phyloP scores from a whole-genome alignment of 176 grass and related monocot genomes.

The Poa pratensis region DNA sequence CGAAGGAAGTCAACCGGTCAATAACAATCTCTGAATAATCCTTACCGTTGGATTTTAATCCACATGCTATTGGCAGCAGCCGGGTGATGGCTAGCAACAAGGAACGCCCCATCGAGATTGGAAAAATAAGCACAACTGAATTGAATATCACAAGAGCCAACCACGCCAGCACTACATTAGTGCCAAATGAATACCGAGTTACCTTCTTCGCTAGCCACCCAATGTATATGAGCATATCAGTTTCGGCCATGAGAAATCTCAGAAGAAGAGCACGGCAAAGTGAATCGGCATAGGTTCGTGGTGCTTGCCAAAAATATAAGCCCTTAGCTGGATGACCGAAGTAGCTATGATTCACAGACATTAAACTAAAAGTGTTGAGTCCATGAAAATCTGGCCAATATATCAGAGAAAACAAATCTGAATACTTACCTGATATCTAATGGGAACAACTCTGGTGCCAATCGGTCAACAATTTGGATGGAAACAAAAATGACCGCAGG shows the following conservation, averaged over 20 bases:
- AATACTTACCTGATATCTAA: slow-evolving; percentile 40
- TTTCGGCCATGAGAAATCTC: slow-evolving; percentile 26
- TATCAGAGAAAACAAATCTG: not conserved
- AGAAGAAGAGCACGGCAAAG: slow-evolving; percentile 37
- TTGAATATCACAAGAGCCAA: slow-evolving; percentile 45
- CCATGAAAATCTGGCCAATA: not conserved
- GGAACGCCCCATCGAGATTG: slow-evolving; percentile 53
- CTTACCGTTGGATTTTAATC: slow-evolving; percentile 59
- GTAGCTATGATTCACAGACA: slow-evolving; percentile 28
- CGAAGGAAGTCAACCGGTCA: not conserved
- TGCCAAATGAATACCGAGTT: slow-evolving; percentile 21
- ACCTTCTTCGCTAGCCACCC: slow-evolving; percentile 25
- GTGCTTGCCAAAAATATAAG: slow-evolving; percentile 32
- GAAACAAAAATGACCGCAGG: slow-evolving; percentile 40
- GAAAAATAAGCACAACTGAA: slow-evolving; percentile 46
- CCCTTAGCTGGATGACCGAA: slow-evolving; percentile 30
- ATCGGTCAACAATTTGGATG: slow-evolving; percentile 28
- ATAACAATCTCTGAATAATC: slow-evolving; percentile 18
- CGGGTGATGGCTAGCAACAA: slow-evolving; percentile 46
- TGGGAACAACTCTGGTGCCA: slow-evolving; percentile 40
- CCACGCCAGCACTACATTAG: slow-evolving; percentile 34
- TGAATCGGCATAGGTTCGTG: slow-evolving; percentile 27
- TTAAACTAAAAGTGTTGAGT: slow-evolving; percentile 2
- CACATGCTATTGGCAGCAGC: slow-evolving; percentile 33
- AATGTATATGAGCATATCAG: slow-evolving; percentile 29